Conservation (phyloP, 257 asterid species). For the Fraxinus pennsylvanica region DNA sequence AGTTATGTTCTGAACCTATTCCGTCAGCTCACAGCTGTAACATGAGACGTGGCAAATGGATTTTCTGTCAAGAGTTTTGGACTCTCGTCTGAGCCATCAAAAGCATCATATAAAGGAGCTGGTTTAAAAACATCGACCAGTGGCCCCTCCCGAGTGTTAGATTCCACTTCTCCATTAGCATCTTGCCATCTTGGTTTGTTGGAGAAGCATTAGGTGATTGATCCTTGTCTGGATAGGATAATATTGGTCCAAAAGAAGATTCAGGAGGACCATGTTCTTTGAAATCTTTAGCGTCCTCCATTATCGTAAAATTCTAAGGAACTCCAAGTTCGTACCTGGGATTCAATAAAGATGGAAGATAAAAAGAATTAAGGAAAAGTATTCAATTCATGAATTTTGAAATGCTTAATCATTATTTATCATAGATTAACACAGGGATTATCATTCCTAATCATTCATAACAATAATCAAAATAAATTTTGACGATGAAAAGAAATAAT, state of each 20-base stretch:
- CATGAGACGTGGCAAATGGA: conserved; percentile 21
- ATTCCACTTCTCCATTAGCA: conserved; percentile 26
- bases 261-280: conserved; percentile 42
- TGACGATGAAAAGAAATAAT: not conserved
- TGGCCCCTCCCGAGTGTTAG: conserved; percentile 18
- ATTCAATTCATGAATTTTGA: conserved; percentile 7
- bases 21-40: conserved; percentile 10
- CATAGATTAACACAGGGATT: conserved; percentile 18
- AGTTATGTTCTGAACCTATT: conserved; percentile 26
- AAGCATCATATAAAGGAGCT: conserved; percentile 23
- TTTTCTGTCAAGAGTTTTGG: conserved; percentile 7
- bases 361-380: not conserved
- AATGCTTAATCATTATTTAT: conserved; percentile 16
- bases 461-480: conserved; percentile 1
- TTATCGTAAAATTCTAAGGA: conserved; percentile 35
- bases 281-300: conserved; percentile 60
- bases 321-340: conserved; percentile 34
- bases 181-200: conserved; percentile 30
- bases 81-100: not conserved
- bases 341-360: not conserved
- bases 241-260: conserved; percentile 39
- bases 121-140: conserved; percentile 17
- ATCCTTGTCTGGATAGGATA: conserved; percentile 39
- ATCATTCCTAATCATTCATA: not conserved
- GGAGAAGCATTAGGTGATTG: conserved; percentile 36